Evolutionary conservation across 495 filamentous ascomycete species (phyloP).

Genomic region (Tetracladium setigerum): DNA sequence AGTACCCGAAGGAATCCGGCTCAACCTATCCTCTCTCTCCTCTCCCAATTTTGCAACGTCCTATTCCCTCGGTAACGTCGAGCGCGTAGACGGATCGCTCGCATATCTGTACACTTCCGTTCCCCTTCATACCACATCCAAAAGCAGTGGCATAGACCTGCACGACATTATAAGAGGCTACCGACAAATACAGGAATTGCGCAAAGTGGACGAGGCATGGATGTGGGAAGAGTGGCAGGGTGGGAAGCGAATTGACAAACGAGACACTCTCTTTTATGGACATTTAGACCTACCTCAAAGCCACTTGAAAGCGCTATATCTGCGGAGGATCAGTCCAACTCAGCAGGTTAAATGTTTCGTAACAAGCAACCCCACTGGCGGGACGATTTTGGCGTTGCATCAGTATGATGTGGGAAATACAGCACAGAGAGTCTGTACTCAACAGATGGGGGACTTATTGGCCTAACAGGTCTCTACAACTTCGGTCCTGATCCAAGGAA

Average conservation of each 20-base stretch:
- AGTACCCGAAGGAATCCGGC: constrained; percentile 68
- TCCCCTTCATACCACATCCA: constrained; percentile 48
- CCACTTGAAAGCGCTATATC: constrained; percentile 78
- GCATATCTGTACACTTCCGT: constrained; percentile 86
- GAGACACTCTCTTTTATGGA: constrained; percentile 75
- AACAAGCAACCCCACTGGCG: constrained; percentile 76
- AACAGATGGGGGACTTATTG: constrained; percentile 83
- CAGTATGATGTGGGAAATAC: constrained; percentile 84
- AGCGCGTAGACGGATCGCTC: constrained; percentile 82
- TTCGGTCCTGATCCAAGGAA: constrained; percentile 74
- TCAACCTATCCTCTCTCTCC: constrained; percentile 84
- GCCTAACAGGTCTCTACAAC: constrained; percentile 85
- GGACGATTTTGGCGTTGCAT: constrained; percentile 67
- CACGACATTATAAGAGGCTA: constrained; percentile 62
- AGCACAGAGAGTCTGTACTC: constrained; percentile 86
- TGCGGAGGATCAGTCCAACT: constrained; percentile 72
- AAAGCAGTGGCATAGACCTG: constrained; percentile 53
- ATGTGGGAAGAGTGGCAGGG: constrained; percentile 44
- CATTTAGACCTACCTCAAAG: constrained; percentile 79
- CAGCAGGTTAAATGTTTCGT: constrained; percentile 73
- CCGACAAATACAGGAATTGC: constrained; percentile 51
- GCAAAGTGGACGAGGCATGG: constrained; percentile 36
- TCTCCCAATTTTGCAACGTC: constrained; percentile 87
- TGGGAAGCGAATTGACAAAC: constrained; percentile 33
- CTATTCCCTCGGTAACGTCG: constrained; percentile 77